Evolutionary conservation across 2,329 filamentous ascomycete species (phyloP).

Genomic region (Verticillium nonalfalfae): DNA sequence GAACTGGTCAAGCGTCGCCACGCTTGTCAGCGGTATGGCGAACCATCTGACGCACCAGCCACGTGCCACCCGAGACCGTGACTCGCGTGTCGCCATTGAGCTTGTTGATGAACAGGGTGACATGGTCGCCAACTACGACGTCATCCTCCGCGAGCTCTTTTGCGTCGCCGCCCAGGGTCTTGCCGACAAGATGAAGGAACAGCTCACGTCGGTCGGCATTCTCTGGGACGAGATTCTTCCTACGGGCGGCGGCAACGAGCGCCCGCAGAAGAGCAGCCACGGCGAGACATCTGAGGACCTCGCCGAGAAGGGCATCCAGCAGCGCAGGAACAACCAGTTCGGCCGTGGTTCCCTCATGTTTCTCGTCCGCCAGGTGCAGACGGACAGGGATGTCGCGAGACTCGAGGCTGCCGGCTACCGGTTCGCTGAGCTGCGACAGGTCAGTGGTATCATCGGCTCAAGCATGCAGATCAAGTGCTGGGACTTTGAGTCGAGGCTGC

Average conservation of each 20-base stretch:
- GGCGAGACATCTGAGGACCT: constrained; percentile 21
- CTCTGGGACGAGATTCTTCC: constrained; percentile 71
- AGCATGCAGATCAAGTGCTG: constrained; percentile 66
- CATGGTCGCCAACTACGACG: constrained; percentile 62
- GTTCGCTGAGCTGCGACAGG: constrained; percentile 66
- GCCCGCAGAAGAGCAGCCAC: background rate
- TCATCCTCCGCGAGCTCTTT: constrained; percentile 76
- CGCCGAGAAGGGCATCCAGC: constrained; percentile 31
- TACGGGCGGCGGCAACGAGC: constrained; percentile 41
- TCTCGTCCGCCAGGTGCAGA: constrained; percentile 59
- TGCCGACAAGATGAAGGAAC: constrained; percentile 58
- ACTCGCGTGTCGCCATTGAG: constrained; percentile 28
- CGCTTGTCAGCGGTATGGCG: constrained; percentile 66
- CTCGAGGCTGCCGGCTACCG: constrained; percentile 69
- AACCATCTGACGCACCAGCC: constrained; percentile 55
- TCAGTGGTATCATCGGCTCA: constrained; percentile 60
- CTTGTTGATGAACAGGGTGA: constrained; percentile 48
- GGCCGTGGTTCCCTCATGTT: constrained; percentile 78
- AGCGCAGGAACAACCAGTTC: constrained; percentile 27
- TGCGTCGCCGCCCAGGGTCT: constrained; percentile 73
- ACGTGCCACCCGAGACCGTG: constrained; percentile 28
- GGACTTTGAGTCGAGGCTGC: constrained; percentile 55
- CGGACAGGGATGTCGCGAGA: constrained; percentile 50
- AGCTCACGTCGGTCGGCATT: constrained; percentile 57
- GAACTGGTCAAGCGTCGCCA: constrained; percentile 66